Evolutionary conservation across 1,284 basidiomycete genomes (phyloP).

Genomic region (Porodaedalea pini): DNA sequence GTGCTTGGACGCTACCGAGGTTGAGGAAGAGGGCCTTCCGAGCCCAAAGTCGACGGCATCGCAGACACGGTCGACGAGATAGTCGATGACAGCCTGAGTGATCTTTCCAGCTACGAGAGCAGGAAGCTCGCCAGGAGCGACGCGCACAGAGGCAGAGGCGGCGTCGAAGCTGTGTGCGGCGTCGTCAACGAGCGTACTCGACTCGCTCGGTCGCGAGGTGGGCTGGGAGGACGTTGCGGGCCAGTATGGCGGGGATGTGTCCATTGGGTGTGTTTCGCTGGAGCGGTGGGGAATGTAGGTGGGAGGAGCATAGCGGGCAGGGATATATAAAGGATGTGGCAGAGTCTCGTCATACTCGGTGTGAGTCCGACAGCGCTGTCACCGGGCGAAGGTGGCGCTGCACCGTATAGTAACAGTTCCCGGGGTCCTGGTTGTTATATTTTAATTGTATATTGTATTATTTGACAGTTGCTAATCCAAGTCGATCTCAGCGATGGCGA

Average conservation of each 20-base stretch:
- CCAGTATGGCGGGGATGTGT: neutral
- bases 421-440: neutral
- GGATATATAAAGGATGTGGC: neutral
- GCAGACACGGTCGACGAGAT: slow-evolving; percentile 59
- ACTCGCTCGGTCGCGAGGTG: neutral
- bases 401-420: neutral
- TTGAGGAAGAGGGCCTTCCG: slow-evolving; percentile 53
- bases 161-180: neutral
- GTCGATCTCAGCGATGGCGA: too few relatives aligned
- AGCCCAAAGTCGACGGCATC: slow-evolving; percentile 73
- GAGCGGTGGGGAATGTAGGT: neutral
- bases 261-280: neutral
- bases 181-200: neutral
- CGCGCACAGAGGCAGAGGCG: neutral
- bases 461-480: too few relatives aligned
- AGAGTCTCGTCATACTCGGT: too few relatives aligned
- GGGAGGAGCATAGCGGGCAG: neutral
- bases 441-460: too few relatives aligned
- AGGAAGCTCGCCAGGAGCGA: slow-evolving; percentile 34
- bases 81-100: slow-evolving; percentile 56
- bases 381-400: neutral
- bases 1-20: slow-evolving; percentile 41
- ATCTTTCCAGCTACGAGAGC: slow-evolving; percentile 62
- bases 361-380: neutral
- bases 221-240: neutral